Evolutionary conservation across 2,329 filamentous ascomycete species (phyloP).

Genomic region (Rhynchosporium secalis): DNA sequence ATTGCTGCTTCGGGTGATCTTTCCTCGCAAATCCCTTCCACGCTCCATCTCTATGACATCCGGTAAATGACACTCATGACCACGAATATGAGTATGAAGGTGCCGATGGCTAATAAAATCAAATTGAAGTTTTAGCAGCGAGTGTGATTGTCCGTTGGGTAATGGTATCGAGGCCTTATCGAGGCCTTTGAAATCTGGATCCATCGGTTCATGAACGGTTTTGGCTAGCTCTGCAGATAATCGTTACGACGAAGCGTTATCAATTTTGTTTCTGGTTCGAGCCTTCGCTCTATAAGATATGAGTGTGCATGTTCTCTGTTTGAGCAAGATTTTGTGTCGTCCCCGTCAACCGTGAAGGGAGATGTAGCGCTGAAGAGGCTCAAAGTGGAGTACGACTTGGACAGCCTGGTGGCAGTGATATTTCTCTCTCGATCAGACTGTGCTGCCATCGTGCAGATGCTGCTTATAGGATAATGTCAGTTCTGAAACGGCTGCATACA

Average conservation of each 20-base stretch:
- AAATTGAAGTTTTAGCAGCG: conserved; percentile 1
- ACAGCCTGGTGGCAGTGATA: too few species aligned
- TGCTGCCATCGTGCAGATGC: too few species aligned
- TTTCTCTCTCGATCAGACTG: not conserved
- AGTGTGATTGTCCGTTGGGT: not conserved
- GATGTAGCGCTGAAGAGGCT: not conserved
- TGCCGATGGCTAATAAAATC: conserved; percentile 5
- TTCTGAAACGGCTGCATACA: not conserved
- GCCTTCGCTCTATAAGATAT: not conserved
- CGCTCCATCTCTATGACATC: not conserved
- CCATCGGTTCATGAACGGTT: not conserved
- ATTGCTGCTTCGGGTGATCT: conserved; percentile 5
- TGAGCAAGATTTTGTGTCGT: not conserved
- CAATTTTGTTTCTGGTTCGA: not conserved
- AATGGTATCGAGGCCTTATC: not conserved
- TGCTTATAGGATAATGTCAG: not conserved
- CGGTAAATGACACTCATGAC: not conserved
- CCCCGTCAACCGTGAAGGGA: not conserved
- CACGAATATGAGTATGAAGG: not conserved
- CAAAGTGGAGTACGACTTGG: not conserved
- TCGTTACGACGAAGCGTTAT: not conserved
- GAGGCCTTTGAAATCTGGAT: not conserved
- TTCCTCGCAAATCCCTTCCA: conserved; percentile 1
- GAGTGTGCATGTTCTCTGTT: not conserved
- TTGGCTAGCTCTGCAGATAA: too few species aligned